phyloP scores from a whole-genome alignment of 179 eudicot species.

The Patellifolia procumbens region DNA sequence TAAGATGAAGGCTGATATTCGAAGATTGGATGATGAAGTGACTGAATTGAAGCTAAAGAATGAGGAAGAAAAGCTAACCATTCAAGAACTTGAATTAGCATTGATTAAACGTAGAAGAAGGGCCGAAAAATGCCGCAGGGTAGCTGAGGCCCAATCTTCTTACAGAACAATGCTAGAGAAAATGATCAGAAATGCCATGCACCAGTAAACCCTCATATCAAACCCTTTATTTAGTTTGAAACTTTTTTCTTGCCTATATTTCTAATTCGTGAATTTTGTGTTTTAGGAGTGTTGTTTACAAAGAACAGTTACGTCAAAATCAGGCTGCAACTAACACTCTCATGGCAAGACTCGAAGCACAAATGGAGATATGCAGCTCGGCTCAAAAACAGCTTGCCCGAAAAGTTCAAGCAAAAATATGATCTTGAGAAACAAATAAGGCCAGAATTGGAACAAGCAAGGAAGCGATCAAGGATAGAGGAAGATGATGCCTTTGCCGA shows the following conservation, averaged over 20 bases:
- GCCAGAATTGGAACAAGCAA: slow-evolving; percentile 58
- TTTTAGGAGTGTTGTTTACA: slow-evolving; percentile 82
- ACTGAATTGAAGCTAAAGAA: slow-evolving; percentile 53
- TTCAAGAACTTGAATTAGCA: slow-evolving; percentile 76
- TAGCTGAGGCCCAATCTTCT: slow-evolving; percentile 92
- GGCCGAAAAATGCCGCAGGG: slow-evolving; percentile 73
- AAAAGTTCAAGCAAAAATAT: slow-evolving; percentile 62
- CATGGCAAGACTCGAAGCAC: slow-evolving; percentile 94
- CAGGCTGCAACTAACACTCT: slow-evolving; percentile 85
- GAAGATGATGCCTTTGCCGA: slow-evolving; percentile 46
- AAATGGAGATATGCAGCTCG: slow-evolving; percentile 73
- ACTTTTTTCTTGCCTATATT: not conserved
- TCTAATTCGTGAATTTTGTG: not conserved
- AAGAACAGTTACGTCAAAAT: slow-evolving; percentile 78
- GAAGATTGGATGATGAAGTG: slow-evolving; percentile 68
- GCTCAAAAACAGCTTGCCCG: slow-evolving; percentile 77
- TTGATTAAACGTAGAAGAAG: slow-evolving; percentile 60
- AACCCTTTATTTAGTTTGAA: not conserved
- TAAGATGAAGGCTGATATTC: slow-evolving; percentile 72
- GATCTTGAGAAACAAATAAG: slow-evolving; percentile 67
- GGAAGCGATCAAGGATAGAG: slow-evolving; percentile 78
- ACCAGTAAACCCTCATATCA: slow-evolving; percentile 61
- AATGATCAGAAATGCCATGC: slow-evolving; percentile 95
- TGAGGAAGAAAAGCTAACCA: slow-evolving; percentile 73
- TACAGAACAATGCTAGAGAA: slow-evolving; percentile 80